These are phyloP conservation scores for Parathielavia hyrcaniae DNA, from an alignment of 495 filamentous ascomycete species.

Conservation along the genomic window DNA sequence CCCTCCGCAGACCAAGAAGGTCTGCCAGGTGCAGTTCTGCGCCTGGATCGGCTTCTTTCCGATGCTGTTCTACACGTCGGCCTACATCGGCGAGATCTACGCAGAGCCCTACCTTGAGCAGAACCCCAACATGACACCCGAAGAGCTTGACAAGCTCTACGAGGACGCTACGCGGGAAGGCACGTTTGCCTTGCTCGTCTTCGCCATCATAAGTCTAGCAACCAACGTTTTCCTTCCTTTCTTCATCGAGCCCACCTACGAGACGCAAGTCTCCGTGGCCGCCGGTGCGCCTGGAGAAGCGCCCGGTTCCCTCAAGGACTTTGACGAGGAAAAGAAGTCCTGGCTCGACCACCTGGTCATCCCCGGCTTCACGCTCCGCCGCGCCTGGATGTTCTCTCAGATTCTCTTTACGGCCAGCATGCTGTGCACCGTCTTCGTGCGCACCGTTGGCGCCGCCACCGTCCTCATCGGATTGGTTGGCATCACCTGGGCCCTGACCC, in stretches of 20 bases:
- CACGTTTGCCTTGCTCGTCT: conserved; percentile 80
- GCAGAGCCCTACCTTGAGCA: conserved; percentile 69
- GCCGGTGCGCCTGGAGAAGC: conserved; percentile 22
- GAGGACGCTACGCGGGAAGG: conserved; percentile 75
- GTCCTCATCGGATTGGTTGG: conserved; percentile 71
- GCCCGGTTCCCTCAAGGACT: conserved; percentile 25
- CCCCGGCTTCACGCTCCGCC: conserved; percentile 72
- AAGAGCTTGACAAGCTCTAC: conserved; percentile 69
- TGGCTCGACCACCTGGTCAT: conserved; percentile 59
- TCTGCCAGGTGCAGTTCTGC: conserved; percentile 82
- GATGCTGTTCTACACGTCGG: conserved; percentile 88
- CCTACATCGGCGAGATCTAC: conserved; percentile 85
- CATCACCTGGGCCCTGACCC: conserved; percentile 79
- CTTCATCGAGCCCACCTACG: conserved; percentile 70
- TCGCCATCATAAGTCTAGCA: conserved; percentile 71
- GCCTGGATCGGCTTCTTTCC: conserved; percentile 96
- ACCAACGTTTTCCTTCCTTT: conserved; percentile 77
- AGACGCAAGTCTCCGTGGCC: conserved; percentile 32
- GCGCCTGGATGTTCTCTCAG: conserved; percentile 77
- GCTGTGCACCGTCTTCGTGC: conserved; percentile 74
- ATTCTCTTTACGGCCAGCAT: conserved; percentile 71
- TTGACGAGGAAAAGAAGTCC: conserved; percentile 32
- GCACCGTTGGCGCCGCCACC: conserved; percentile 57
- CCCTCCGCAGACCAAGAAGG: conserved; percentile 69
- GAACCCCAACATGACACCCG: conserved; percentile 67